Base-by-base conservation (phyloP, 352 stramenopile genomes). In the Phytophthora gonapodyides region DNA sequence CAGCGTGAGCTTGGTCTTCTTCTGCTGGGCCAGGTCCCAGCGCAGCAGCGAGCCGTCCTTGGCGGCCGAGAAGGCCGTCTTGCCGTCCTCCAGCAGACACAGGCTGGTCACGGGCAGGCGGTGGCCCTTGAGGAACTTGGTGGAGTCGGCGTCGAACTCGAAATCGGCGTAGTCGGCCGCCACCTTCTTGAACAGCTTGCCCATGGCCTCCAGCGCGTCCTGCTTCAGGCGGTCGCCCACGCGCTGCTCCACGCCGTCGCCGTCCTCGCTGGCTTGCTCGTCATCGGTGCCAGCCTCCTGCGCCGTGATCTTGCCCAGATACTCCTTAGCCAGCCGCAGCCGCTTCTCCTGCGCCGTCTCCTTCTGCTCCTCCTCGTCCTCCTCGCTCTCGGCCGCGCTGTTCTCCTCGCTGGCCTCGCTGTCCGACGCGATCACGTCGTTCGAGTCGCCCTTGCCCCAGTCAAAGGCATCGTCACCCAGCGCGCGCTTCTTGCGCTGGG, bases 41-140 rank as follows among this genome's bases (percentile, higher is more conserved):
- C 83, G 80, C 57, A 98, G 53, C 38, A 98, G 82, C 15, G 85
- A 88, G 50, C 97, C 96, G 67, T 98, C 95, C 71, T 98, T 98
- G 34, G 87, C 80, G 7, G 85, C 85, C 24, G 92, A 98, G 69
- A 96, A 98, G 16, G 88, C 89, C 2, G 80, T 95, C 54, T 84
- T 79, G 47, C 97, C 91, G 69, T 98, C 91, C 27, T 93, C 79
- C 16, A 83, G 78, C 43, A 98, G 74, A 58, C 88, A 95, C 9
- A 98, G 66, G 57, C 80, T 93, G 21, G 95, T 98, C 48, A 97
- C 78, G 1, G 92, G 75, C 58, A 97, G 75, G 56, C 73, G 76
- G 58, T 93, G 78, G 47, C 88, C 82, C 58, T 84, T 81, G 33
- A 89, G 70, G 56, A 88, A 88, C 53, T 92, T 88, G 57, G 55